Evolutionary conservation across 495 filamentous ascomycete genomes (phyloP), one percentile per base, ranked within the genome.

Genomic region (Trichoderma reesei): DNA sequence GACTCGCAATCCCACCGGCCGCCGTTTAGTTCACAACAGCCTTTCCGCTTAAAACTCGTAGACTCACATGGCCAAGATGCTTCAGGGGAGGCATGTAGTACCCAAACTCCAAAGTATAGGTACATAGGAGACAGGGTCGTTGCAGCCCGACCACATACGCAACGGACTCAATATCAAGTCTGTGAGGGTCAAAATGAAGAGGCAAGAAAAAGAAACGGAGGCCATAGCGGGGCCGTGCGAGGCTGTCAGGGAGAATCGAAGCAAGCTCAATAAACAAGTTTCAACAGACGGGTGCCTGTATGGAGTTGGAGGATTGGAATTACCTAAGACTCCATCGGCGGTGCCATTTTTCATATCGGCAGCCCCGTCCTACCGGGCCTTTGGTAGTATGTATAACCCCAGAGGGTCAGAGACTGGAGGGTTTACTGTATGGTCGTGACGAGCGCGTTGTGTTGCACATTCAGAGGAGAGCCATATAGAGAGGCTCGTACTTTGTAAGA

Each of bases 291-390:
- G 11, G 0, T 20, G 3, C 1, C 16, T 33, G 11, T 36, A 26
- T 14, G 26, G 14, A 33, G 20, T 36, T 33, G 20, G 7, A 33
- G 51, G 31, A 9, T 11, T 56, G 44, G 2, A 48, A 56, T 56
- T 56, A 5, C 9, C 18, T 33, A 34, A 31, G 51, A 33, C 51
- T 56, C 51, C 51, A 34, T 34, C 10, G 16, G 20, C 20, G 51
- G 51, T 56, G 51, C 51, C 51, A 56, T 20, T 56, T 56, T 56
- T 56, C 51, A 56, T 56, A 56, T 56, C 51, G 51, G 51, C 26
- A 26, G 51, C 31, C 11, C 51, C 51, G 26, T 56, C 16, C 9
- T 26, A 34, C 10, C 26, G 7, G 26, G 11, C 10, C 20, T 26
- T 26, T 26, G 26, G 26, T 18, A 54, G 26, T 18, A 54, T 1